phyloP scores from a whole-genome alignment of 257 asterid genomes.

The Cynanchum wilfordii region DNA sequence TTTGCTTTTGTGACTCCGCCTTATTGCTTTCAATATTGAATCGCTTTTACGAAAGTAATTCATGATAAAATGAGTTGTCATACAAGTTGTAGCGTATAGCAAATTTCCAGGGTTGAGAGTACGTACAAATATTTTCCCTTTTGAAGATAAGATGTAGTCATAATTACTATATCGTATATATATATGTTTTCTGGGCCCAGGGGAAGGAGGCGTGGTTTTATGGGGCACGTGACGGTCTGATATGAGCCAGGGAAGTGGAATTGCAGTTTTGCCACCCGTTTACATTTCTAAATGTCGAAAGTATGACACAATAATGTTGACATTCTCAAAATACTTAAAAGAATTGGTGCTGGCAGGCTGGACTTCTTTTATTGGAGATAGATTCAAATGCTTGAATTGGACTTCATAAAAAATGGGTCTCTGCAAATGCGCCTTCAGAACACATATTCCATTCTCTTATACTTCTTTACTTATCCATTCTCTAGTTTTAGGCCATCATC shows the following conservation, averaged over 20 bases:
- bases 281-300: conserved; percentile 29
- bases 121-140: too few species aligned
- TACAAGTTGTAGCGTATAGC: too few species aligned
- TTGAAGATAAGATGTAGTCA: too few species aligned
- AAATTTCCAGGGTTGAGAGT: too few species aligned
- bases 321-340: conserved; percentile 24
- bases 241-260: background rate
- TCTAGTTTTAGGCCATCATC: too few species aligned
- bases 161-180: too few species aligned
- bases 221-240: background rate
- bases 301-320: conserved; percentile 46
- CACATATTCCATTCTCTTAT: too few species aligned
- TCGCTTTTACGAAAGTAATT: too few species aligned
- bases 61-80: too few species aligned
- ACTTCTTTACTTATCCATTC: too few species aligned
- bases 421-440: background rate
- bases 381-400: background rate
- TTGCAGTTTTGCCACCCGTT: background rate
- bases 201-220: background rate
- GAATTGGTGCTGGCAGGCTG: background rate
- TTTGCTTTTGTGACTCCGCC: background rate
- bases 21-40: background rate
- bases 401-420: background rate
- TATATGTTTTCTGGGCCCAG: background rate
- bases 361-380: background rate